Conservation (phyloP, 148 eudicot species). For the Gaultheria prostrata region DNA sequence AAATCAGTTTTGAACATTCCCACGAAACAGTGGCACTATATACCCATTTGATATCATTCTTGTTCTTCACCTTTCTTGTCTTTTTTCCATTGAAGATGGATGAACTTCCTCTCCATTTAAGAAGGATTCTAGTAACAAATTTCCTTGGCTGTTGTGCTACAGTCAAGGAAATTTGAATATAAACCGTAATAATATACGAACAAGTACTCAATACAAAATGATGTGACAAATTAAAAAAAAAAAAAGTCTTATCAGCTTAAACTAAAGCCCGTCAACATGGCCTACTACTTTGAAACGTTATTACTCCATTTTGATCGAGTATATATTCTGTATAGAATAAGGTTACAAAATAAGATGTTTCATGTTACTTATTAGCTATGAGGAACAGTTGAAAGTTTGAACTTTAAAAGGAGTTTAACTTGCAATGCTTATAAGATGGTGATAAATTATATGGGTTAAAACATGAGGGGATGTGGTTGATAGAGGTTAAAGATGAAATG, state of each 20-base stretch:
- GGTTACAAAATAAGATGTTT: too few relatives aligned
- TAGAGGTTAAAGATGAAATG: too few relatives aligned
- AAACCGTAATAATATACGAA: too few relatives aligned
- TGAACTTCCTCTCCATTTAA: neutral
- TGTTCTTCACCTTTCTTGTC: neutral
- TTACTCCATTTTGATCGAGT: neutral
- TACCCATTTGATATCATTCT: neutral
- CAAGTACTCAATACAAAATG: too few relatives aligned
- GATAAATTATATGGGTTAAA: too few relatives aligned
- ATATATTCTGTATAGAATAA: neutral
- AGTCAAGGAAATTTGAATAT: too few relatives aligned
- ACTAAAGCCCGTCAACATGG: neutral
- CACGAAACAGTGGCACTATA: neutral
- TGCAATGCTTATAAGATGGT: too few relatives aligned
- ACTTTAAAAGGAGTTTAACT: neutral
- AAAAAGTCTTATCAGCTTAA: too few relatives aligned
- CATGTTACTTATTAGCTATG: neutral
- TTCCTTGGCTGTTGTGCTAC: too few relatives aligned
- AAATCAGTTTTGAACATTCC: neutral
- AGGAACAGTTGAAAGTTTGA: neutral
- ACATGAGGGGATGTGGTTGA: too few relatives aligned
- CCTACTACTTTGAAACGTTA: neutral
- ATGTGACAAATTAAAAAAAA: too few relatives aligned
- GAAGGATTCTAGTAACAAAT: neutral
- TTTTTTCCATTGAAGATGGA: neutral